Evolutionary conservation across 768 basidiomycete genomes (phyloP), one percentile per base, ranked within the genome.

Genomic region (Sarcodon sp.): DNA sequence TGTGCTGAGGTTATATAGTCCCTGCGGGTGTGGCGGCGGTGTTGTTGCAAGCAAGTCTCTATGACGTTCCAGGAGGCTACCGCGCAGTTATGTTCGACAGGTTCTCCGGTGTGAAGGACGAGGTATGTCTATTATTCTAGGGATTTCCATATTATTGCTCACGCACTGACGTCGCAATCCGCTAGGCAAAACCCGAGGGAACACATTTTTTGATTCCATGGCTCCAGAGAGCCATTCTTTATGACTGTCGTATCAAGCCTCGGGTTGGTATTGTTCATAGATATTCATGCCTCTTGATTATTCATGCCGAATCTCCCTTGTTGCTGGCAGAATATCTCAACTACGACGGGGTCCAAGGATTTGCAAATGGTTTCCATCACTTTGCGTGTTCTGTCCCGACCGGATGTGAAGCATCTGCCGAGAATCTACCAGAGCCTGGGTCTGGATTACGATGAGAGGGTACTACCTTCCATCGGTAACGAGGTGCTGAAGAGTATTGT

Each of bases 341-440:
- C 96, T 2, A 96, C 88, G 1, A 98, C 96, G 18, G 96, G 96
- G 33, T 97, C 93, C 8, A 98, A 98, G 63, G 92, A 99, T 63
- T 69, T 99, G 67, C 94, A 98, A 66, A 98, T 97, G 91, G 89
- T 99, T 48, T 87, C 93, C 33, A 83, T 99, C 47, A 98, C 94
- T 0, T 76, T 98, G 45, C 87, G 96, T 49, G 94, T 99, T 34
- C 78, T 99, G 55, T 96, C 91, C 18, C 73, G 93, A 45, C 96
- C 96, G 13, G 92, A 98, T 66, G 77, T 84, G 34, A 68, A 76
- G 32, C 88, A 94, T 63, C 73, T 99, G 27, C 61, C 94, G 15
- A 88, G 80, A 68, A 94, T 99, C 61, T 99, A 99, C 70, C 90
- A 96, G 67, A 83, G 75, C 57, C 75, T 99, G 49, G 96, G 96